Conservation (phyloP, 768 basidiomycete species). For the Russula sp. region DNA sequence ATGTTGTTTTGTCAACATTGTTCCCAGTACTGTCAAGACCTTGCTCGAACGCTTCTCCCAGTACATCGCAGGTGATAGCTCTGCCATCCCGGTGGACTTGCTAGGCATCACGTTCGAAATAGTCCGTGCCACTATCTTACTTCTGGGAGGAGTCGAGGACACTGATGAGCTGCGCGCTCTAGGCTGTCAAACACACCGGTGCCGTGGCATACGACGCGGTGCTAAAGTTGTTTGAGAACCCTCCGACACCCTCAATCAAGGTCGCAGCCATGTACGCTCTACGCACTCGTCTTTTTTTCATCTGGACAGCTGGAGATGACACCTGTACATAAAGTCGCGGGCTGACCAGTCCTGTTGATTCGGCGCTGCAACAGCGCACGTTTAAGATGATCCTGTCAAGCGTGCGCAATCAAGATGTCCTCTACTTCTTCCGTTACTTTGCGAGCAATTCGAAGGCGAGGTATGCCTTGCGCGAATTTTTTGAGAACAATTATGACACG, state of each 20-base stretch:
- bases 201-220: conserved; percentile 66
- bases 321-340: conserved; percentile 39
- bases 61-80: conserved; percentile 66
- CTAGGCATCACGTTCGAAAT: conserved; percentile 45
- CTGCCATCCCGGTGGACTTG: conserved; percentile 74
- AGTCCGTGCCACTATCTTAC: conserved; percentile 31
- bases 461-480: conserved; percentile 48
- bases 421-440: conserved; percentile 57
- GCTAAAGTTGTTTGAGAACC: conserved; percentile 59
- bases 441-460: conserved; percentile 48
- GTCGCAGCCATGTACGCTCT: conserved; percentile 57
- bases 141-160: background rate
- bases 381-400: conserved; percentile 51
- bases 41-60: conserved; percentile 61
- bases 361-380: conserved; percentile 51
- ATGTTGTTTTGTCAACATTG: conserved; percentile 19
- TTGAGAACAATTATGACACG: conserved; percentile 59
- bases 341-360: conserved; percentile 53
- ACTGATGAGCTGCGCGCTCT: conserved; percentile 7
- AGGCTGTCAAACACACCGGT: conserved; percentile 74
- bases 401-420: conserved; percentile 52
- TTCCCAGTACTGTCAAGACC: conserved; percentile 62
- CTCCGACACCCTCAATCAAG: conserved; percentile 65
- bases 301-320: background rate
- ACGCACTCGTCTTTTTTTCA: background rate